Evolutionary conservation across 1,139 yeast genomes (phyloP).

Genomic region (Zygosaccharomyces pseudobailii): DNA sequence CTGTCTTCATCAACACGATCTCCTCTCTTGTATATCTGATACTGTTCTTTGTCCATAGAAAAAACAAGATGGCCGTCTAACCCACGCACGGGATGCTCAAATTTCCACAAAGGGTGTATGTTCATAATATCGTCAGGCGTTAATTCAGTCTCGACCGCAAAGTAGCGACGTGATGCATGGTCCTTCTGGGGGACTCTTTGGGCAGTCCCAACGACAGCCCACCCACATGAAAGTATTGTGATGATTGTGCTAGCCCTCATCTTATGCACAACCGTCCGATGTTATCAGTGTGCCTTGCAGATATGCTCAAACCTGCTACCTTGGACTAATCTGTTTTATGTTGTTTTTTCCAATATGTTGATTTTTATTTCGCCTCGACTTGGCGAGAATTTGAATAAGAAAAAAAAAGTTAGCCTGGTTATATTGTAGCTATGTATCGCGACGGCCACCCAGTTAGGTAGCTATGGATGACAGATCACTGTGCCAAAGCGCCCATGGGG

Average conservation of each 20-base stretch:
- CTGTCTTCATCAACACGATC: constrained; percentile 20
- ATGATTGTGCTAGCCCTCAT: constrained; percentile 7
- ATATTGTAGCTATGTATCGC: neutral
- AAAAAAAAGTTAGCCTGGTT: neutral
- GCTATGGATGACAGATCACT: constrained; percentile 6
- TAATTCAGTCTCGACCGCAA: constrained; percentile 47
- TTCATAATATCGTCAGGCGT: constrained; percentile 35
- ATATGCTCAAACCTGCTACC: neutral
- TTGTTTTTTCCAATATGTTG: constrained; percentile 1
- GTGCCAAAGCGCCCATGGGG: constrained; percentile 82
- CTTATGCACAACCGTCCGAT: neutral
- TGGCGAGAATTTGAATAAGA: neutral
- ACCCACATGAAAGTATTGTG: constrained; percentile 3
- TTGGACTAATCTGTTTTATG: neutral
- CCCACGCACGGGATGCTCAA: constrained; percentile 58
- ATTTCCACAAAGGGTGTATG: constrained; percentile 42
- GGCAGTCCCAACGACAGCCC: constrained; percentile 3
- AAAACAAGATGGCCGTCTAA: constrained; percentile 59
- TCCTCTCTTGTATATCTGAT: constrained; percentile 18
- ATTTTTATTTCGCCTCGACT: neutral
- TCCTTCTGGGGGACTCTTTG: constrained; percentile 35
- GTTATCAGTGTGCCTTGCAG: neutral
- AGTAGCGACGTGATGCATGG: constrained; percentile 41
- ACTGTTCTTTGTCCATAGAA: constrained; percentile 39
- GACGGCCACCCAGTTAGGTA: neutral